Evolutionary conservation across 768 basidiomycete genomes (phyloP).

Genomic region (Pholiota microspora): DNA sequence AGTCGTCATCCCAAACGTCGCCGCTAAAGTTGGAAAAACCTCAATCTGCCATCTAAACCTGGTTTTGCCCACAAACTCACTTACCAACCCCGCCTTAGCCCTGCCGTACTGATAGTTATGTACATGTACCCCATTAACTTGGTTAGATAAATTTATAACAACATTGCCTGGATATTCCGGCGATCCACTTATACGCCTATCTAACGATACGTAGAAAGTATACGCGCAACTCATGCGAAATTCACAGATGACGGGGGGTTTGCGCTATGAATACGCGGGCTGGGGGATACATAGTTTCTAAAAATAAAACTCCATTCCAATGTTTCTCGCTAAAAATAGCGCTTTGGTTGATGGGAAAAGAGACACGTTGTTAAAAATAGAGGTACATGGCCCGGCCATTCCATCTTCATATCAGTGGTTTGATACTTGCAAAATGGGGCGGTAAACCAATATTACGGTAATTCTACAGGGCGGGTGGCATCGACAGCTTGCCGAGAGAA

Average conservation of each 20-base stretch:
- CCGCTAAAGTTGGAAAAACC: not conserved
- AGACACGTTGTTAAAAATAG: conserved; percentile 5
- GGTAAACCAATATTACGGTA: conserved; percentile 18
- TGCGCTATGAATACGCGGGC: not conserved
- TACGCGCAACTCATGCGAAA: not conserved
- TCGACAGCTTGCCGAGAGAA: conserved; percentile 16
- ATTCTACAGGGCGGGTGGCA: conserved; percentile 9
- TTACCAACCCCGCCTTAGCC: not conserved
- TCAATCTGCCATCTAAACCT: not conserved
- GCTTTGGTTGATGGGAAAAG: conserved; percentile 13
- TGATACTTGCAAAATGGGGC: not conserved
- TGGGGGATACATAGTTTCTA: not conserved
- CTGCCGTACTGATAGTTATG: not conserved
- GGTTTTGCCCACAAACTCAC: not conserved
- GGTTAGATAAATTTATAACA: conserved; percentile 1
- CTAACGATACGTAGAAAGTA: not conserved
- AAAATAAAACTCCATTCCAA: not conserved
- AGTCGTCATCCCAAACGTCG: not conserved
- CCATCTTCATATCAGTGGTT: not conserved
- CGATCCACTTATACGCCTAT: conserved; percentile 5
- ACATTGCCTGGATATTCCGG: not conserved
- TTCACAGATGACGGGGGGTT: not conserved
- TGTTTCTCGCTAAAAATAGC: not conserved
- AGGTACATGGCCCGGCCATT: not conserved
- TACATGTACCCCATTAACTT: not conserved